Conservation (phyloP, 345 rosid genomes). For the Clarkia xantiana region DNA sequence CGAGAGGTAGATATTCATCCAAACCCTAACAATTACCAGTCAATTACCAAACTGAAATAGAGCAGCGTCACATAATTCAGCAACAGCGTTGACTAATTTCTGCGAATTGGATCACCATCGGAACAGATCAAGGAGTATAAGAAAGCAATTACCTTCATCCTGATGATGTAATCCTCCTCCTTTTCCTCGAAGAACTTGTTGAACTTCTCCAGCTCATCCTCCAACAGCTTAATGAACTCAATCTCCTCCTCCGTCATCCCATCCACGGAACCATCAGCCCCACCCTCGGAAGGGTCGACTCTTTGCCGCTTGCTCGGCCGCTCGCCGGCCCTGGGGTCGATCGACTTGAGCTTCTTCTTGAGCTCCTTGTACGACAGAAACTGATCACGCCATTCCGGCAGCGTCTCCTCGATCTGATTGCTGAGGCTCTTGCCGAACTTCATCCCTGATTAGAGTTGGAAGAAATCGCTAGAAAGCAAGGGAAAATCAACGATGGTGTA, state of each 20-base stretch:
- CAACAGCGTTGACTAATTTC: not conserved
- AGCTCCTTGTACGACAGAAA: constrained; percentile 91
- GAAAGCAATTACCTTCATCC: constrained; percentile 49
- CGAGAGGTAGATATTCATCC: too few relatives aligned
- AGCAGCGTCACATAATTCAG: not conserved
- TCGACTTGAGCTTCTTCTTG: constrained; percentile 67
- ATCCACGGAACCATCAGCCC: constrained; percentile 11
- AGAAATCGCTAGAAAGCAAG: too few relatives aligned
- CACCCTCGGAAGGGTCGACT: constrained; percentile 13
- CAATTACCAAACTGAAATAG: too few relatives aligned
- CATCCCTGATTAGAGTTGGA: constrained; percentile 17
- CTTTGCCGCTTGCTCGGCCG: constrained; percentile 47
- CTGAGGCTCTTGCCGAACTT: constrained; percentile 90
- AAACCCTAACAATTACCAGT: too few relatives aligned
- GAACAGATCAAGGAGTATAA: not conserved
- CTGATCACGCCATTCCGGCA: constrained; percentile 94
- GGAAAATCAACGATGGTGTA: too few relatives aligned
- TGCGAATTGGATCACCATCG: not conserved
- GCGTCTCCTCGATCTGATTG: constrained; percentile 90
- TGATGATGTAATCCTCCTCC: constrained; percentile 93
- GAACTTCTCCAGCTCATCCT: constrained; percentile 84
- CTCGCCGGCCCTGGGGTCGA: constrained; percentile 33
- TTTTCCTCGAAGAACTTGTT: constrained; percentile 79
- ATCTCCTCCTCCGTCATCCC: constrained; percentile 54
- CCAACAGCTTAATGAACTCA: constrained; percentile 55